Base-by-base conservation (phyloP, 2,329 filamentous ascomycete species). In the Aspergillus proliferans region DNA sequence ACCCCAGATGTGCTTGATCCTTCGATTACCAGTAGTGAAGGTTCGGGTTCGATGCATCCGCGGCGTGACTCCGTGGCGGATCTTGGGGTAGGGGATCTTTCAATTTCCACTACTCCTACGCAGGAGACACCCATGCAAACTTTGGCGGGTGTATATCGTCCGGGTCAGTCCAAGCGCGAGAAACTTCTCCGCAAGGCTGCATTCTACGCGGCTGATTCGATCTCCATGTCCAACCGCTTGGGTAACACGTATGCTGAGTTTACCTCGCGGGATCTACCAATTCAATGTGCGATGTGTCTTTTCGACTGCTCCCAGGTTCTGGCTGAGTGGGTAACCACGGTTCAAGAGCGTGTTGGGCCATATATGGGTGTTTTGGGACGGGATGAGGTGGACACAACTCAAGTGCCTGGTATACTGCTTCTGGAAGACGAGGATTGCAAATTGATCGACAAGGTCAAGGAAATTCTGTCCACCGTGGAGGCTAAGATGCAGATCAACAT, bases 281-380 rank as follows among this genome's bases (percentile, higher is more conserved):
- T 95, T 36, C 92, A 95, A 65, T 90, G 88, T 12, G 88, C 90
- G 1, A 84, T 97, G 76, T 96, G 92, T 68, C 85, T 87, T 4
- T 94, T 95, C 61, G 92, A 97, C 63, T 97, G 92, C 63, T 87
- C 88, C 2, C 91, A 96, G 63, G 89, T 97, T 1, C 80, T 98
- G 28, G 89, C 89, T 0, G 92, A 97, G 69, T 98, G 92, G 92
- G 81, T 93, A 38, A 87, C 88, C 4, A 93, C 90, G 1, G 82
- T 97, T 3, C 93, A 98, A 67, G 91, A 96, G 62, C 86, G 93
- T 7, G 87, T 96, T n/a, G 92, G 92, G 0, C 83, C 84, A 4
- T 95, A 93, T 60, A 70, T 97, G 5, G 92, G 92, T 4, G 83
- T 96, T 5, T 78, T 97, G 1, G 92, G 92, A 10, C 85, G 86